Evolutionary conservation across 352 stramenopile genomes (phyloP), one percentile per base, ranked within the genome.

Genomic region (Globisporangium sylvaticum): DNA sequence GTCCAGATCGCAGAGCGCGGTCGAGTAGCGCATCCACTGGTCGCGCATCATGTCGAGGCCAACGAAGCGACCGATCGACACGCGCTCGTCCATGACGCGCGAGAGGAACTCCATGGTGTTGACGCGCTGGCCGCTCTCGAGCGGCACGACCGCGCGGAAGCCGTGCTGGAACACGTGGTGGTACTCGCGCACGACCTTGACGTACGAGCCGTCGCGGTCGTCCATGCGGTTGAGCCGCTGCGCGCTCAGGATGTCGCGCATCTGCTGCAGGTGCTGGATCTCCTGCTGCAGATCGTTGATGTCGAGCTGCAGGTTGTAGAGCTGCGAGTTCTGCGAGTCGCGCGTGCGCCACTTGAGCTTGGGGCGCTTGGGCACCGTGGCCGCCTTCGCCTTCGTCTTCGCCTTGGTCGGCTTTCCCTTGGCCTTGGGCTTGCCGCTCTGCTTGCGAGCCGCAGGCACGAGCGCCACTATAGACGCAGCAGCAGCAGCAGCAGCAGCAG

Each of bases 281-380:
- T 87, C 71, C 44, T 84, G 79, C 12, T 72, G 76, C 25, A 87
- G 55, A 58, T 65, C 69, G 27, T 79, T 72, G 18, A 89, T 64
- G 56, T 89, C 80, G 22, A 89, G 70, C 66, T 86, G 73, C 27
- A 87, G 59, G 54, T 87, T 89, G 69, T 89, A 89, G 4, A 84
- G 69, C 60, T 69, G 71, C 65, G 80, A 89, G 65, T 78, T 80
- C 58, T 87, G 72, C 25, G 69, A 75, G 69, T 89, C 80, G 9
- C 80, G 75, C 22, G 78, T 78, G 22, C 78, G 69, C 80, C 80
- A 88, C 52, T 85, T 82, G 48, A 87, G 76, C 62, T 86, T 86
- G 42, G 64, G 71, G 7, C 64, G 64, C n/a, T 64, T 69, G n/a
- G 18, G 15, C 20, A 39, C 14, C 46, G 27, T 56, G 15, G 32